Base-by-base conservation (phyloP, 2,329 filamentous ascomycete species). In the Fusarium piperis region DNA sequence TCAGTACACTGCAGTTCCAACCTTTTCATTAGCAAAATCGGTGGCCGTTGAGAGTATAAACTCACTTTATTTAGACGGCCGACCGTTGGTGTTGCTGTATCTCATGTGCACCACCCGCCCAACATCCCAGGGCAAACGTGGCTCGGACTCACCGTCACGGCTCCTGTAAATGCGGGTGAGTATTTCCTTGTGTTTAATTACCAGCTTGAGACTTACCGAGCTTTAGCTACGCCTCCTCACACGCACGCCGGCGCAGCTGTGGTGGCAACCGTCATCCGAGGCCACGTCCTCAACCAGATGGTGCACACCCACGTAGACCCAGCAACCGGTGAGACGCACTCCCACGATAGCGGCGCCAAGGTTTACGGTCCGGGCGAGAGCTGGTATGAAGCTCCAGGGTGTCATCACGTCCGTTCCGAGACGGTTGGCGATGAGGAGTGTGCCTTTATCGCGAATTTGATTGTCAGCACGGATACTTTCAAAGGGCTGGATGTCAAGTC, bases 321-420 rank as follows among this genome's bases (percentile, higher is more conserved):
- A 2, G 30, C 16, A 16, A 71, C 68, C 13, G 63, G 67, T 1
- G 38, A 67, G 20, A 63, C 26, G 0, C 48, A 28, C 28, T 33
- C 33, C 11, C 67, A 70, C 5, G 64, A 71, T 2, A 48, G 63
- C 2, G 69, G 60, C 11, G 67, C 67, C 3, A 71, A 71, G 39
- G 46, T 71, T 1, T 71, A 71, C 16, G 69, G 69, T 0, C 69
- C 69, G 0, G 69, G 69, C 9, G 69, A 71, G 48, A 71, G 66
- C 23, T 71, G 69, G 69, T 71, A 67, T 11, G 69, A 71, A n/a
- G 67, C 67, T 16, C 69, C 67, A 6, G 67, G 69, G 1, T 71
- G 69, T n/a, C 69, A 67, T 7, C 69, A 71, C n/a, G 69, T 71
- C 10, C 69, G 67, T 16, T 70, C 69, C 20, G 69, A 71, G 57